A percentile compares a stretch with the other conserved stretches of the same genome.
These are phyloP conservation scores for Vitis cinerea DNA, from an alignment of 164 flowering plant genomes.

Conservation along the genomic window DNA sequence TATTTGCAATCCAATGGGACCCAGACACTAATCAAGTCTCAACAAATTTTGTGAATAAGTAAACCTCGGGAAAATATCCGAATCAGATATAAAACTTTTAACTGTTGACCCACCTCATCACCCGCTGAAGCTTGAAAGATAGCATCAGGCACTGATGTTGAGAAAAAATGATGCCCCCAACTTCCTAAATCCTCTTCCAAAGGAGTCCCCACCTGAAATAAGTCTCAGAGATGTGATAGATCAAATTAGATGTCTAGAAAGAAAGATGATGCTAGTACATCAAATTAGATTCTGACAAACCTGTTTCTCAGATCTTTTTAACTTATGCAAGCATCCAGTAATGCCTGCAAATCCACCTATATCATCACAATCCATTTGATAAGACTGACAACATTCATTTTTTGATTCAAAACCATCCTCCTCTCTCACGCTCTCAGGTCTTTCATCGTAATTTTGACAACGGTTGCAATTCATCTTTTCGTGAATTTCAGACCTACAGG, in stretches of 20 bases:
- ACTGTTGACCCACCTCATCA: conserved; percentile 60
- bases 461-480: conserved; percentile 86
- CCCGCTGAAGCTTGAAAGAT: conserved; percentile 94
- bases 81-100: not conserved
- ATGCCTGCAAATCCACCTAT: conserved; percentile 90
- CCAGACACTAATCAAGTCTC: too few relatives aligned
- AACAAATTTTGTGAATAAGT: not conserved
- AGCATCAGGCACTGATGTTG: conserved; percentile 82
- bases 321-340: conserved; percentile 66
- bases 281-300: conserved; percentile 23
- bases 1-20: too few relatives aligned
- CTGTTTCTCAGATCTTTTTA: conserved; percentile 83
- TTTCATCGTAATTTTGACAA: conserved; percentile 41
- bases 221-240: not conserved
- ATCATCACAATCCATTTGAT: conserved; percentile 48
- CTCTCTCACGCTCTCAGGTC: conserved; percentile 22
- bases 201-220: conserved; percentile 76
- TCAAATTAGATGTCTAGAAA: not conserved
- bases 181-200: conserved; percentile 85
- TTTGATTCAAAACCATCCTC: conserved; percentile 20
- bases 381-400: conserved; percentile 18
- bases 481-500: conserved; percentile 87
- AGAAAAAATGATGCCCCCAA: conserved; percentile 86
- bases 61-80: not conserved
- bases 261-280: not conserved